Conservation (phyloP, 208 protist species). For the Trypanosoma lewisi region DNA sequence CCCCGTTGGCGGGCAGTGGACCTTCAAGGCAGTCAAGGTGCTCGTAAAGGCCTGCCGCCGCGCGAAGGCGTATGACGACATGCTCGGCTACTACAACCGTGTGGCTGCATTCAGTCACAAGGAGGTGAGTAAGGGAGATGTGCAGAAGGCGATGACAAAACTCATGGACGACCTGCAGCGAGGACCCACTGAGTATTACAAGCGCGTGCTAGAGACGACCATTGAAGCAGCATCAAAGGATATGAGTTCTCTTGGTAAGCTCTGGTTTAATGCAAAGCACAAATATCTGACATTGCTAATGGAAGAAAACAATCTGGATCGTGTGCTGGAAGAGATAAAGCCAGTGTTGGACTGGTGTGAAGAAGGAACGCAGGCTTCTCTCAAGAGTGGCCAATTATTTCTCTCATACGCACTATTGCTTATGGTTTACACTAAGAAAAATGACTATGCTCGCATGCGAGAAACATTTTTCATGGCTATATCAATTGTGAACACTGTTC, state of each 20-base stretch:
- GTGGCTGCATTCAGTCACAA: conserved; percentile 57
- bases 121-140: conserved; percentile 29
- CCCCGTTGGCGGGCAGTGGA: conserved; percentile 72
- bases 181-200: conserved; percentile 50
- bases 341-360: conserved; percentile 72
- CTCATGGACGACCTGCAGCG: conserved; percentile 84
- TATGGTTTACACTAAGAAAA: conserved; percentile 78
- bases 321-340: conserved; percentile 45
- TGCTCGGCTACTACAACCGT: conserved; percentile 74
- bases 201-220: conserved; percentile 63
- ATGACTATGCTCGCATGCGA: conserved; percentile 73
- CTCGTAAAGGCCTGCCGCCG: conserved; percentile 81
- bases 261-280: conserved; percentile 93
- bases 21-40: conserved; percentile 95
- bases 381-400: conserved; percentile 32
- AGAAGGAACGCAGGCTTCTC: conserved; percentile 42
- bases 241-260: conserved; percentile 33
- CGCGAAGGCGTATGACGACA: conserved; percentile 71
- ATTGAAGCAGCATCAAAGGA: conserved; percentile 60
- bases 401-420: conserved; percentile 91
- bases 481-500: conserved; percentile 60
- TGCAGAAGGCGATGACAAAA: conserved; percentile 86
- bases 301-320: conserved; percentile 21
- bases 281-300: conserved; percentile 61
- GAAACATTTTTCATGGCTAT: conserved; percentile 34